A percentile compares a stretch with the other conserved stretches of the same genome.
These are phyloP conservation scores for Circinella umbellata DNA, from an alignment of 371 early-diverging fungal genomes.

Conservation along the genomic window DNA sequence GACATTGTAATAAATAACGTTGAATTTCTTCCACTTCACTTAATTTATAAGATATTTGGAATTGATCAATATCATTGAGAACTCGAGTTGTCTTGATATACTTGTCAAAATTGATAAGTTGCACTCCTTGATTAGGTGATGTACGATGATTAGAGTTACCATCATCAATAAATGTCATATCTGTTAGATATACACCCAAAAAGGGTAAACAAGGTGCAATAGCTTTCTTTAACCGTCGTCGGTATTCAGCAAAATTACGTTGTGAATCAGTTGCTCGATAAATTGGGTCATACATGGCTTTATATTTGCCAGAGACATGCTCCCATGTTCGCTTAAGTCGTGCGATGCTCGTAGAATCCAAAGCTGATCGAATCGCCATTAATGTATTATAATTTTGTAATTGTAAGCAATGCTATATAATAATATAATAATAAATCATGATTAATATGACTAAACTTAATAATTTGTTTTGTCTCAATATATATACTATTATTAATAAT, in stretches of 20 bases:
- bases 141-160: conserved; percentile 48
- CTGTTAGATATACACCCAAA: conserved; percentile 86
- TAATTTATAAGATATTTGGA: conserved; percentile 75
- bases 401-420: conserved; percentile 54
- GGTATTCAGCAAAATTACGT: conserved; percentile 80
- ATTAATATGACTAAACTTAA: not conserved
- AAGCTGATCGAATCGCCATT: conserved; percentile 79
- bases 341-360: conserved; percentile 76
- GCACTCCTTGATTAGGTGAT: conserved; percentile 31
- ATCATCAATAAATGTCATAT: conserved; percentile 81
- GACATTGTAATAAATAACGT: conserved; percentile 32
- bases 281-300: conserved; percentile 56
- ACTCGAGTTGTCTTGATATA: conserved; percentile 67
- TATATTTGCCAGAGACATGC: conserved; percentile 57
- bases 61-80: conserved; percentile 78
- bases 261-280: conserved; percentile 67
- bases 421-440: not conserved
- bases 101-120: conserved; percentile 86
- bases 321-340: conserved; percentile 82
- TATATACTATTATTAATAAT: not conserved
- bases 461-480: not conserved
- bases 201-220: conserved; percentile 82
- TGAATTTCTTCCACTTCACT: conserved; percentile 63
- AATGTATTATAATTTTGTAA: conserved; percentile 83
- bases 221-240: conserved; percentile 63